Base-by-base conservation (phyloP, 176 grass and related monocot species). In the Oryza coarctata region DNA sequence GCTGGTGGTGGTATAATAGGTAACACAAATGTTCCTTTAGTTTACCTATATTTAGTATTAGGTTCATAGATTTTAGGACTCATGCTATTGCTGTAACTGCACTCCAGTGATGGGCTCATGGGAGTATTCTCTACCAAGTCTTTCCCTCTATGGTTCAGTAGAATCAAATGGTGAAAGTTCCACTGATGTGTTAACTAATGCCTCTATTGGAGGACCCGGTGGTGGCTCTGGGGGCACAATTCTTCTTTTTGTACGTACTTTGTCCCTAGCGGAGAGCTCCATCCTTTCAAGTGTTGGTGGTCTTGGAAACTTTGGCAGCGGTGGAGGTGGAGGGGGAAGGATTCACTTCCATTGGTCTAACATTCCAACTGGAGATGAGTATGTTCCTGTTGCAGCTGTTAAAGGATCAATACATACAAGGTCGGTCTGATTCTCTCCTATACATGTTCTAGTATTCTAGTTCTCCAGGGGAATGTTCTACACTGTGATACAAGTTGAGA, bases 311-410 rank as follows among this genome's bases (percentile, higher is more conserved):
- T 73, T 62, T 86, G 76, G 65, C 68, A 90, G 93, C 58, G 91
- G 97, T 74, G 97, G 97, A 29, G 97, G 97, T 62, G 97, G 93
- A 32, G 97, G 97, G 63, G 97, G 97, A 43, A 96, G 93, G 85
- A 94, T 99, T 87, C 91, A 99, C 65, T 99, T 99, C 71, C 93
- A 99, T 75, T 99, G 97, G 97, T 93, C 91, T 71, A 85, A 94
- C 33, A 96, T 99, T 79, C 83, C 97, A 39, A 94, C 91, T 2
- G 93, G 97, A 80, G 97, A 99, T 90, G 97, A 99, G 68, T 99
- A 99, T 78, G 35, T 96, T 63, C 87, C 97, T 63, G 75, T 99
- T 83, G 97, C 97, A 83, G 87, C 31, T 90, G 84, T 96, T 75
- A 63, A 89, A 47, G 97, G 97, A 85, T 92, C 83, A 43, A 95